Conservation (phyloP, 2,329 filamentous ascomycete species). For the Nemania sp. region DNA sequence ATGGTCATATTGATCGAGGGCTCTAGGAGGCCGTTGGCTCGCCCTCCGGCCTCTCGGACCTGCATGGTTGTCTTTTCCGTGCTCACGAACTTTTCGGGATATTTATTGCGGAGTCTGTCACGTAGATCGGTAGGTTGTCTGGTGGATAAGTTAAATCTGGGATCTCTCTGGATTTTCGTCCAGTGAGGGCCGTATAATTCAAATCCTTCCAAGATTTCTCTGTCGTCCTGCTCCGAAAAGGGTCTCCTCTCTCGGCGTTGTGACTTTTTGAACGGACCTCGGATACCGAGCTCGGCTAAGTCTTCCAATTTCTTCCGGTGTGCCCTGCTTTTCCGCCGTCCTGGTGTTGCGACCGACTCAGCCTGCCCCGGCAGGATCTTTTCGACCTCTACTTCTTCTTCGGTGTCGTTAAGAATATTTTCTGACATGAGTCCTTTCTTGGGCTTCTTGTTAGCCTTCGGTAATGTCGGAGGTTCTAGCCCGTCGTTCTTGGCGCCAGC, state of each 20-base stretch:
- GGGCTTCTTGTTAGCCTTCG: constrained; percentile 41
- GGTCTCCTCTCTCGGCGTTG: constrained; percentile 61
- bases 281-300: constrained; percentile 60
- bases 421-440: constrained; percentile 57
- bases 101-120: constrained; percentile 66
- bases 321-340: constrained; percentile 54
- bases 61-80: constrained; percentile 60
- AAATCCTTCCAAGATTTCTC: constrained; percentile 63
- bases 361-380: constrained; percentile 32
- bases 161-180: constrained; percentile 67
- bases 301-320: constrained; percentile 61
- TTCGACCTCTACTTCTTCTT: constrained; percentile 41
- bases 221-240: constrained; percentile 66
- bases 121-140: constrained; percentile 66
- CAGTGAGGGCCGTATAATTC: constrained; percentile 64
- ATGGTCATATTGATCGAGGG: constrained; percentile 56
- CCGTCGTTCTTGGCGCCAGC: constrained; percentile 38
- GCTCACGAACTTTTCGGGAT: constrained; percentile 59
- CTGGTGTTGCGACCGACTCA: constrained; percentile 44
- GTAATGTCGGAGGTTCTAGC: constrained; percentile 29
- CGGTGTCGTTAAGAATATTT: constrained; percentile 56
- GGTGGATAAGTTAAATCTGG: constrained; percentile 58
- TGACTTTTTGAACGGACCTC: constrained; percentile 64
- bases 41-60: constrained; percentile 45
- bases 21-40: constrained; percentile 51